Percentiles rank a stretch among this genome's conserved stretches.
phyloP scores from a whole-genome alignment of 768 basidiomycete species.

The Suillus lakei region DNA sequence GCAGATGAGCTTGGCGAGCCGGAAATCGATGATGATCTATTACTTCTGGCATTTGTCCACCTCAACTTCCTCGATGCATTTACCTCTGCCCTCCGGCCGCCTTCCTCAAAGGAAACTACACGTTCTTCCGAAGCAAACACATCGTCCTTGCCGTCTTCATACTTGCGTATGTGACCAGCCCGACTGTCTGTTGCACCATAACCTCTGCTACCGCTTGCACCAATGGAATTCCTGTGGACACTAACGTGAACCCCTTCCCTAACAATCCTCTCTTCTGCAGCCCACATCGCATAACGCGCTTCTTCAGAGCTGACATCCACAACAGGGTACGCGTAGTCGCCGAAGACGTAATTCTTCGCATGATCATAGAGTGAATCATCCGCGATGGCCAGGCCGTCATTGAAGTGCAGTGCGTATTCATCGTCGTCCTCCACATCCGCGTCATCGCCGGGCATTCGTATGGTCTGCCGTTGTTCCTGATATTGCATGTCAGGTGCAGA shows the following conservation, averaged over 20 bases:
- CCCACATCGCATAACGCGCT: slow-evolving; percentile 34
- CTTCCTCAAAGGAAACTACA: slow-evolving; percentile 12
- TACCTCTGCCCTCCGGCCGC: slow-evolving; percentile 21
- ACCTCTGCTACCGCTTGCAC: slow-evolving; percentile 12
- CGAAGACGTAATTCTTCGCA: slow-evolving; percentile 82
- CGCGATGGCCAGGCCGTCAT: slow-evolving; percentile 42
- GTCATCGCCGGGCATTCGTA: slow-evolving; percentile 26
- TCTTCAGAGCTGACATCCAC: slow-evolving; percentile 80
- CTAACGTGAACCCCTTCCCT: slow-evolving; percentile 23
- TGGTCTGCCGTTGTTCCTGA: slow-evolving; percentile 19
- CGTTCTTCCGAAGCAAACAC: slow-evolving; percentile 12
- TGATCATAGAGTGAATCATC: slow-evolving; percentile 81
- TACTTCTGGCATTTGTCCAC: slow-evolving; percentile 44
- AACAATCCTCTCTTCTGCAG: slow-evolving; percentile 33
- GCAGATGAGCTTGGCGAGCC: slow-evolving; percentile 12
- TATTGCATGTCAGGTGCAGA: slow-evolving; percentile 58
- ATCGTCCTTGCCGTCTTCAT: slow-evolving; percentile 15
- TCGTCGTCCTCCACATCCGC: slow-evolving; percentile 40
- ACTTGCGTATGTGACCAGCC: slow-evolving; percentile 10
- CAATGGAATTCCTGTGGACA: slow-evolving; percentile 15
- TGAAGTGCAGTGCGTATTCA: slow-evolving; percentile 37
- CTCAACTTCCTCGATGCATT: slow-evolving; percentile 46
- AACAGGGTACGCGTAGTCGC: slow-evolving; percentile 89
- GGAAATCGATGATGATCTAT: background rate
- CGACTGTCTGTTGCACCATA: slow-evolving; percentile 34